Evolutionary conservation across 2,329 filamentous ascomycete species (phyloP), one percentile per base, ranked within the genome.

Genomic region (Lasiodiplodia sp.): DNA sequence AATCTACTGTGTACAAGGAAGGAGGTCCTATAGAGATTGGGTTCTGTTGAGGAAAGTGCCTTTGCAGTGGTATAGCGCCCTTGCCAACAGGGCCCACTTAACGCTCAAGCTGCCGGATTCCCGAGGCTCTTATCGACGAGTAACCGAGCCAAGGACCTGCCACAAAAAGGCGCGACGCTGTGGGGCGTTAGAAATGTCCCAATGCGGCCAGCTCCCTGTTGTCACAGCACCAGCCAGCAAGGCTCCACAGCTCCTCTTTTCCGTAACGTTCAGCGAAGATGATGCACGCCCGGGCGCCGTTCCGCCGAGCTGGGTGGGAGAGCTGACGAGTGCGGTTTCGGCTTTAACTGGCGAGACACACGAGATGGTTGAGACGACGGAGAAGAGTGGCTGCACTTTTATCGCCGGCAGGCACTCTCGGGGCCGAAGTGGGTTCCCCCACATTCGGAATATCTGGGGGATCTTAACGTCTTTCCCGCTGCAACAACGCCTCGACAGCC

Each of bases 181-280:
- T 56, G 53, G 53, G 53, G 14, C 51, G 51, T 53, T 14, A 3
- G 3, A 21, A 25, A 10, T 23, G 31, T 25, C 21, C 21, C 28
- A 31, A 56, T n/a, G 10, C 31, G 40, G 31, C 28, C 55, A 31
- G 21, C 25, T 31, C 55, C 55, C 23, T 57, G 55, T 57, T 58
- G 55, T 58, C 55, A 25, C 56, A 58, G 56, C 56, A 57, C 37
- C 34, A 58, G 34, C 38, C 34, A 58, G 34, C 37, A 58, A 58
- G 55, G 31, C 56, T 58, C 56, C 56, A 58, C 56, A 28, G 37
- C 56, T 58, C 56, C 56, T 58, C 56, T 58, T 44, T 58, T 58
- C 37, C 37, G 56, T 23, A 44, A 58, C 56, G 31, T 11, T 31
- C 11, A 37, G 53, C 28, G 16, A 56, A n/a, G 25, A 14, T 21